A percentile compares a stretch with the other conserved stretches of the same genome.
Conservation (phyloP, 805 yeast genomes). For the Ogataea methylovora region DNA sequence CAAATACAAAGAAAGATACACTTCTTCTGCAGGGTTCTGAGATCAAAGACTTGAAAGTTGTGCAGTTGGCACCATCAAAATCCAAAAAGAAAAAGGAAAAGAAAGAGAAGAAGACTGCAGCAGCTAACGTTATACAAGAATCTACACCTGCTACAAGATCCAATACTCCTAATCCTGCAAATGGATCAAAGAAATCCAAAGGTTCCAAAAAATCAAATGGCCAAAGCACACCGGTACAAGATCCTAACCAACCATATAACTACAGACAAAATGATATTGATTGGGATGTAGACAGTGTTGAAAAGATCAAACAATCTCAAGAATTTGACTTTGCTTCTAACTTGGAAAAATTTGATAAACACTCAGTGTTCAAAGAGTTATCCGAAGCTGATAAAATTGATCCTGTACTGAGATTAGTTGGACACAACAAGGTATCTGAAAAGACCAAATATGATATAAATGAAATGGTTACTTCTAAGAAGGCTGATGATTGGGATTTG, state of each 20-base stretch:
- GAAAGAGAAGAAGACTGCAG: conserved; percentile 11
- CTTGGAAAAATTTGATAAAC: conserved; percentile 75
- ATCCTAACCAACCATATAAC: conserved; percentile 14
- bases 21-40: conserved; percentile 23
- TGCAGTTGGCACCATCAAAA: conserved; percentile 38
- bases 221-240: conserved; percentile 5
- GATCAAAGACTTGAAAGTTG: conserved; percentile 49
- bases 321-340: conserved; percentile 87
- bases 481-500: conserved; percentile 48
- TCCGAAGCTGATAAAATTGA: conserved; percentile 53
- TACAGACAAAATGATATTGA: conserved; percentile 26
- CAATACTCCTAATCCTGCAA: conserved; percentile 5
- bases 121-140: conserved; percentile 5
- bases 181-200: conserved; percentile 10
- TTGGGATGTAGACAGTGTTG: conserved; percentile 43
- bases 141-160: not conserved
- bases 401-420: conserved; percentile 59
- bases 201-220: not conserved
- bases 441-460: conserved; percentile 53
- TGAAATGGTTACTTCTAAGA: conserved; percentile 63
- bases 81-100: conserved; percentile 16
- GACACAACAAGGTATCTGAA: conserved; percentile 52
- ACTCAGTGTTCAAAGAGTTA: conserved; percentile 70
- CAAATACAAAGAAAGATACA: conserved; percentile 8
- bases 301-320: conserved; percentile 36